Percentiles rank a stretch among this genome's conserved stretches.
Evolutionary conservation across 148 eudicot species (phyloP).

Genomic region (Dysphania ambrosioides): DNA sequence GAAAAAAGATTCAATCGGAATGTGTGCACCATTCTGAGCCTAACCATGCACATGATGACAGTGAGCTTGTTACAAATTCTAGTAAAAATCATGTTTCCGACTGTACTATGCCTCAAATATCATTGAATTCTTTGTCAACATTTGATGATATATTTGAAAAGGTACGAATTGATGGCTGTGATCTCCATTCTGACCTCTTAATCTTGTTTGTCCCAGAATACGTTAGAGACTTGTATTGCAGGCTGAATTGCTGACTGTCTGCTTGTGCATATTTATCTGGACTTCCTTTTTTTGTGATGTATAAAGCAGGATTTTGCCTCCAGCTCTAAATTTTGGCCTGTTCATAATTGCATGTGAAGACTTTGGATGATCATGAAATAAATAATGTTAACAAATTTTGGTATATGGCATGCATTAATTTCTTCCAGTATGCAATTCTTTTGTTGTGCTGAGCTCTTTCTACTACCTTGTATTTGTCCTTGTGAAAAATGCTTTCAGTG

Average conservation of each 20-base stretch:
- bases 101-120: slow-evolving; percentile 3
- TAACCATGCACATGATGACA: slow-evolving; percentile 8
- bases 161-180: slow-evolving; percentile 25
- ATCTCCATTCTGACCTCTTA: not conserved
- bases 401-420: slow-evolving; percentile 8
- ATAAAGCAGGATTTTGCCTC: no score
- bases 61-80: slow-evolving; percentile 8
- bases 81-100: slow-evolving; percentile 9
- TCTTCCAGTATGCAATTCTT: not conserved
- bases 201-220: not conserved
- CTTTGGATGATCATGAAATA: not conserved
- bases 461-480: not conserved
- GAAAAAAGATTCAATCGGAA: slow-evolving; percentile 8
- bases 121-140: slow-evolving; percentile 20
- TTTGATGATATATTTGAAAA: slow-evolving; percentile 29
- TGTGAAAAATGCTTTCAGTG: not conserved
- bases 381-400: no score
- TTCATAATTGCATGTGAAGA: not conserved
- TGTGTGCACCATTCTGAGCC: slow-evolving; percentile 7
- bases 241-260: no score
- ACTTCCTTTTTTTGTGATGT: not conserved
- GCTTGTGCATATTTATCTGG: not conserved
- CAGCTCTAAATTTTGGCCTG: not conserved
- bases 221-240: not conserved
- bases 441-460: not conserved